Conservation (phyloP, 306 rosid genomes). For the Benincasa hispida region DNA sequence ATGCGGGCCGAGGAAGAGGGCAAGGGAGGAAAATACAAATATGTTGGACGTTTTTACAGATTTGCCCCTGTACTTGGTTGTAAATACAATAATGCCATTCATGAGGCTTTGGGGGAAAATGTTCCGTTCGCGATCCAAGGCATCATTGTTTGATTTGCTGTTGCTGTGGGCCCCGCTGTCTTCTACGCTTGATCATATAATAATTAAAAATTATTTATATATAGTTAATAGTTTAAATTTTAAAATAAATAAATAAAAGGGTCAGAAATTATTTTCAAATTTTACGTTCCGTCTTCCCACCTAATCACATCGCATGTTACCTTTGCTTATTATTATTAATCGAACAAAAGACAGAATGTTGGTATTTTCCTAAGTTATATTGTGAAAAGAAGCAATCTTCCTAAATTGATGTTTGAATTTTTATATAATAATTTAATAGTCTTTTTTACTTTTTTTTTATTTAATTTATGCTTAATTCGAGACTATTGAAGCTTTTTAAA, state of each 20-base stretch:
- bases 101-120: neutral
- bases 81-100: neutral
- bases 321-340: neutral
- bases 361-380: neutral
- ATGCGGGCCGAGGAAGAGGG: neutral
- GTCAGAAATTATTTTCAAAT: neutral
- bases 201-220: neutral
- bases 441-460: too few species aligned
- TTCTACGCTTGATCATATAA: neutral
- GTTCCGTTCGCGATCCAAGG: slow-evolving; percentile 4
- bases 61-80: neutral
- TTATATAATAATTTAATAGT: too few species aligned
- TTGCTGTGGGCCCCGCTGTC: neutral
- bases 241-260: neutral
- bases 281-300: neutral
- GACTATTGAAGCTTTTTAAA: too few species aligned
- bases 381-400: neutral
- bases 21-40: neutral
- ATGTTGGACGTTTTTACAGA: neutral
- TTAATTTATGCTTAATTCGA: too few species aligned
- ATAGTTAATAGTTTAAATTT: too few species aligned
- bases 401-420: too few species aligned
- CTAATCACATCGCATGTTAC: neutral
- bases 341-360: neutral
- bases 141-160: neutral